Conservation (phyloP, 2,329 filamentous ascomycete genomes). For the Trichoderma koningiopsis region DNA sequence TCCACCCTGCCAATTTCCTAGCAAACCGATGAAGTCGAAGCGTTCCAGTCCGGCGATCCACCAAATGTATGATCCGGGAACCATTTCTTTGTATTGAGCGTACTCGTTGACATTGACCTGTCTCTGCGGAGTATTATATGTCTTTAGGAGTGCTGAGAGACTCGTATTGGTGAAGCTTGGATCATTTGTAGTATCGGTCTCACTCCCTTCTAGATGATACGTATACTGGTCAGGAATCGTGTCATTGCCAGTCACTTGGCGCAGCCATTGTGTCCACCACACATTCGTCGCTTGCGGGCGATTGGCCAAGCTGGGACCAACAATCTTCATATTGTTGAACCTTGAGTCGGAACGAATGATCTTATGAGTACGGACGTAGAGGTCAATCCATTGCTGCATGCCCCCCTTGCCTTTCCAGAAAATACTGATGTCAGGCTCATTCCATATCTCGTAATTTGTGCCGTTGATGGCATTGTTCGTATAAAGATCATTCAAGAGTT, state of each 20-base stretch:
- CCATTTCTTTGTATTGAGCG: background rate
- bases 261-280: slow-evolving; percentile 23
- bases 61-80: background rate
- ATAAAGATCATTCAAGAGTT: background rate
- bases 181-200: slow-evolving; percentile 3
- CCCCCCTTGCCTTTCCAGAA: background rate
- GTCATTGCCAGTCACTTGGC: slow-evolving; percentile 3
- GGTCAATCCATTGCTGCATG: background rate
- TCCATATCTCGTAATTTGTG: background rate
- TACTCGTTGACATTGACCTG: background rate
- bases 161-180: slow-evolving; percentile 6
- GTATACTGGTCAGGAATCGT: slow-evolving; percentile 19
- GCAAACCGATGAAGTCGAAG: background rate
- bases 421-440: background rate
- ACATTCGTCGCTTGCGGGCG: slow-evolving; percentile 1
- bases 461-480: background rate
- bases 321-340: background rate
- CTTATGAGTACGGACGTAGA: background rate
- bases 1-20: background rate
- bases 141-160: background rate
- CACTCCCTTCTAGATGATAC: slow-evolving; percentile 12
- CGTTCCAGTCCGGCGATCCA: background rate
- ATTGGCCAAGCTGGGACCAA: background rate
- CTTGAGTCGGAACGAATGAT: background rate
- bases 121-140: background rate